phyloP scores from a whole-genome alignment of 2,329 filamentous ascomycete genomes.

The Helminthosporium solani region DNA sequence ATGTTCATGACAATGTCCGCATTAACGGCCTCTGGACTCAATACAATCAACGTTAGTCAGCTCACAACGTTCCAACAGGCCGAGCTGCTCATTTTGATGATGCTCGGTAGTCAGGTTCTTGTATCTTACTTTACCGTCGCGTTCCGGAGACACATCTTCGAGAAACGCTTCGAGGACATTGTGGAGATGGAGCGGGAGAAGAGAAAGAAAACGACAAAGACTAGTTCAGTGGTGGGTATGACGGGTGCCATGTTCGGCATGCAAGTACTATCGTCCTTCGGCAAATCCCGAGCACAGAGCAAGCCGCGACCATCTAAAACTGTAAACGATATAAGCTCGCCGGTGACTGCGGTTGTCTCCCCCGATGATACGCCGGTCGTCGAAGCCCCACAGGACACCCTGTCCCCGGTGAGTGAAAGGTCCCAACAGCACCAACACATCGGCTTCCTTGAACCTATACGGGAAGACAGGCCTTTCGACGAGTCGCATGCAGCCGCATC shows the following conservation, averaged over 20 bases:
- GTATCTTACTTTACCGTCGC: slow-evolving; percentile 23
- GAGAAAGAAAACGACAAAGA: slow-evolving; percentile 17
- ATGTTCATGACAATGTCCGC: slow-evolving; percentile 23
- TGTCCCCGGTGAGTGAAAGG: slow-evolving; percentile 6
- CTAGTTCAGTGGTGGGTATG: slow-evolving; percentile 22
- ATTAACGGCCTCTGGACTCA: slow-evolving; percentile 17
- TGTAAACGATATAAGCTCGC: slow-evolving; percentile 1
- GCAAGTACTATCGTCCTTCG: slow-evolving; percentile 24
- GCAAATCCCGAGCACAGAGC: slow-evolving; percentile 14
- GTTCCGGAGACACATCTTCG: slow-evolving; percentile 24
- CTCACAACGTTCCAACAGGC: slow-evolving; percentile 20
- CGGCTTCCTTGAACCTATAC: slow-evolving; percentile 24
- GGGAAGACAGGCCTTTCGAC: slow-evolving; percentile 12
- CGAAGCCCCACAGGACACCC: background rate
- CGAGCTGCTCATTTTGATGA: slow-evolving; percentile 23
- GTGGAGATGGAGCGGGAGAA: slow-evolving; percentile 22
- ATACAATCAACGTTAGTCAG: slow-evolving; percentile 24
- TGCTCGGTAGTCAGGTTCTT: slow-evolving; percentile 23
- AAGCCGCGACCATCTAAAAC: slow-evolving; percentile 8
- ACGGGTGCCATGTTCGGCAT: slow-evolving; percentile 24
- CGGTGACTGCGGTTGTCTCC: background rate
- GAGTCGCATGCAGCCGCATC: slow-evolving; percentile 19
- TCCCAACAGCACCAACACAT: slow-evolving; percentile 17
- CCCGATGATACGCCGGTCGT: slow-evolving; percentile 1
- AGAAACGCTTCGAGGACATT: slow-evolving; percentile 25